Conservation (phyloP, 2,329 filamentous ascomycete genomes). For the Xylariaceae sp. region DNA sequence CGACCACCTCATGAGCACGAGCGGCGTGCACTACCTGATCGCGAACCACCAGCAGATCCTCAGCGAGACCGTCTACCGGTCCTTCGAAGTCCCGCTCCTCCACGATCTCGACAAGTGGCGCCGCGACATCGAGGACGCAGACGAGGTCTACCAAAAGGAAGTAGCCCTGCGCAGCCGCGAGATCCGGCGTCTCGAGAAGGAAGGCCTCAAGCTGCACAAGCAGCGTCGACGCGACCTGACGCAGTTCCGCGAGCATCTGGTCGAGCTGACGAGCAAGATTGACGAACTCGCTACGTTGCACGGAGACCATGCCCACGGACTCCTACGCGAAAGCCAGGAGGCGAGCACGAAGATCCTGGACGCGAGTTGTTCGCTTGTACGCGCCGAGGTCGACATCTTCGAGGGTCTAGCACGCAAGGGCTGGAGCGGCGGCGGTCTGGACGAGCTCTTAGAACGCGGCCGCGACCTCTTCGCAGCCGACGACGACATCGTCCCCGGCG, state of each 20-base stretch:
- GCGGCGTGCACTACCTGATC: conserved; percentile 61
- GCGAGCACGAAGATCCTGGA: conserved; percentile 59
- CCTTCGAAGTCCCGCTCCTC: conserved; percentile 63
- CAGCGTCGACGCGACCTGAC: conserved; percentile 56
- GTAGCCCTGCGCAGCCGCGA: conserved; percentile 53
- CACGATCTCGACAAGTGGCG: conserved; percentile 64
- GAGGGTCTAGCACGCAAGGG: conserved; percentile 62
- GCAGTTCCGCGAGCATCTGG: conserved; percentile 57
- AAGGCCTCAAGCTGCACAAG: conserved; percentile 58
- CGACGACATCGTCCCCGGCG: conserved; percentile 27
- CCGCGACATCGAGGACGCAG: conserved; percentile 58
- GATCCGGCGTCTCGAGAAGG: conserved; percentile 60
- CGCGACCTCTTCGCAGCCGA: conserved; percentile 53
- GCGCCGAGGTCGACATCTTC: conserved; percentile 66
- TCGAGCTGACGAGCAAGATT: conserved; percentile 56
- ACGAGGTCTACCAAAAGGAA: conserved; percentile 53
- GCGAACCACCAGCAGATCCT: conserved; percentile 68
- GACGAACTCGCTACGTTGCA: conserved; percentile 59
- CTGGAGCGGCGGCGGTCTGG: conserved; percentile 61
- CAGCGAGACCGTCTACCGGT: conserved; percentile 61
- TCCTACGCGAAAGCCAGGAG: conserved; percentile 60
- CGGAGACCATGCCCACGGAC: conserved; percentile 52
- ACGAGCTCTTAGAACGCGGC: conserved; percentile 60
- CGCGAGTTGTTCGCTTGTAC: conserved; percentile 58
- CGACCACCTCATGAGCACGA: conserved; percentile 56